Conservation (phyloP, 2,329 filamentous ascomycete genomes). For the Dothistroma septosporum region DNA sequence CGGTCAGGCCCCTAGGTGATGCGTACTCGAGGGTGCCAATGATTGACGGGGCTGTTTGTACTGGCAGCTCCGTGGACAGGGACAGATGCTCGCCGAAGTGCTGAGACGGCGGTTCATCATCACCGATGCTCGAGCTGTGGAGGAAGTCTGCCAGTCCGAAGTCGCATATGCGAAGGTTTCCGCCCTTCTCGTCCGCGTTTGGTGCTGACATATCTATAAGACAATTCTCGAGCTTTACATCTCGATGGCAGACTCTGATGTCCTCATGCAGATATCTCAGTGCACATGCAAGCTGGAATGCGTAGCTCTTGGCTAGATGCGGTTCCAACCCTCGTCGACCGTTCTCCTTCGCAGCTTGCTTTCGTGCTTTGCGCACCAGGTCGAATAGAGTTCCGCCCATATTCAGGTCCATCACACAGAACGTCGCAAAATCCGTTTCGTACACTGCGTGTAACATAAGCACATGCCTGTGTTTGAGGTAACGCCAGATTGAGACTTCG, state of each 20-base stretch:
- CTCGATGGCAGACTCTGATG: conserved; percentile 61
- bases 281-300: conserved; percentile 60
- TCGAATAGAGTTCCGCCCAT: conserved; percentile 63
- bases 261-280: conserved; percentile 65
- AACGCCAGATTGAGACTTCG: conserved; percentile 64
- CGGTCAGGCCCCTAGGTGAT: conserved; percentile 47
- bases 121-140: conserved; percentile 44
- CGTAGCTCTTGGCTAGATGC: conserved; percentile 55
- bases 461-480: conserved; percentile 59
- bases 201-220: conserved; percentile 54
- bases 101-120: conserved; percentile 7
- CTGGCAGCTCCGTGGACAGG: conserved; percentile 17
- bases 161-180: conserved; percentile 60
- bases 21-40: conserved; percentile 59
- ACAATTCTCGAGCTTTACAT: conserved; percentile 67
- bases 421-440: conserved; percentile 64
- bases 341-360: conserved; percentile 23
- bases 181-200: conserved; percentile 47
- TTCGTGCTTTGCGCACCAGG: conserved; percentile 53
- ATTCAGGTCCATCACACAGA: conserved; percentile 62
- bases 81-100: conserved; percentile 15
- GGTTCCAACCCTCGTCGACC: conserved; percentile 42
- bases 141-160: conserved; percentile 68
- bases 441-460: conserved; percentile 61
- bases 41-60: conserved; percentile 40